Conservation (phyloP, 179 eudicot genomes). For the Beta corolliflora region DNA sequence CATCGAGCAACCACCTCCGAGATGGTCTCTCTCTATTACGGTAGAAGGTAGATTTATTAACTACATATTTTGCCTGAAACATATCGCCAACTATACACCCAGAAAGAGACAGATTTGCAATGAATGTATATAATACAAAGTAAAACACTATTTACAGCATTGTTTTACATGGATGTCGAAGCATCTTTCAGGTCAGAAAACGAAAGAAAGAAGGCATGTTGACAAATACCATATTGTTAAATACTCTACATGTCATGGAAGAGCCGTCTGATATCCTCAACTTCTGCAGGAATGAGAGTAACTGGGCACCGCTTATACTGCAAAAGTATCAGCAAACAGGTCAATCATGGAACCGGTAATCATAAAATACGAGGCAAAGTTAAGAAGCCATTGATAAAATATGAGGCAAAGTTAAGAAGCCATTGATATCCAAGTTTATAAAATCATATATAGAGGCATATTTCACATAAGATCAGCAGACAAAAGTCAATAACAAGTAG, state of each 20-base stretch:
- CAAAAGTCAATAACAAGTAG: neutral
- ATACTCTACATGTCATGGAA: slow-evolving; percentile 74
- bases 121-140: neutral
- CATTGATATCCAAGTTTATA: neutral
- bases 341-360: neutral
- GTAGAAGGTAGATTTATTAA: too few relatives aligned
- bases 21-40: neutral
- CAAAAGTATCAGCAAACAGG: slow-evolving; percentile 3
- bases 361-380: neutral
- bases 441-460: neutral
- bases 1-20: too few relatives aligned
- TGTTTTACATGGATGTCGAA: neutral
- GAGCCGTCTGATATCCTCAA: slow-evolving; percentile 84
- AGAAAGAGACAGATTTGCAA: neutral
- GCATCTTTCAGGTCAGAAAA: neutral
- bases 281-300: slow-evolving; percentile 70
- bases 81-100: neutral
- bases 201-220: neutral
- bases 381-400: too few relatives aligned
- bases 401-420: neutral
- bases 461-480: neutral
- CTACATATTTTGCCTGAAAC: neutral
- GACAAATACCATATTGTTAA: neutral
- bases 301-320: slow-evolving; percentile 95
- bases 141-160: neutral